Base-by-base conservation (phyloP, 352 stramenopile species). In the Pythium rishiriense region DNA sequence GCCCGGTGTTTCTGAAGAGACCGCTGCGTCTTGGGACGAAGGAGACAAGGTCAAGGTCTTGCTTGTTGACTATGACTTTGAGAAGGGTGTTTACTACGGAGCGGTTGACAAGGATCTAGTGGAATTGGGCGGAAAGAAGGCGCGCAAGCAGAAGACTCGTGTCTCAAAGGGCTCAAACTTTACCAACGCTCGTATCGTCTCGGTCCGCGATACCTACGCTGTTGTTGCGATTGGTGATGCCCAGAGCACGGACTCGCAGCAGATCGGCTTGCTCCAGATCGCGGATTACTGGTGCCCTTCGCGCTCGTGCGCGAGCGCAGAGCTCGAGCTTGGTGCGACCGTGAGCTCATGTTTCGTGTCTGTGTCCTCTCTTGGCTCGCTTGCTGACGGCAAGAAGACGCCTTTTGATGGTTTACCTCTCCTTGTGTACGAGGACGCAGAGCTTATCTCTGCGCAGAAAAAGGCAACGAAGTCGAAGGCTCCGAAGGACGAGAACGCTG, bases 21-120 rank as follows among this genome's bases (percentile, higher is more conserved):
- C 76, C 19, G 67, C 70, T 6, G 68, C 50, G 9, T 51, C 69
- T 24, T 90, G 76, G 75, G 69, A 81, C 49, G 82, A 93, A 68
- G 81, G 80, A 35, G 72, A 87, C 54, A 72, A 58, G 35, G 73
- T 91, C 29, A 93, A 94, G 76, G 42, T 96, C 45, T 58, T 90
- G 15, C 72, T 95, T 3, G 83, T 88, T 1, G 85, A 96, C 70
- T 96, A 89, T 65, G 87, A 96, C 62, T 90, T 90, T 48, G 88
- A 87, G 28, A 96, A 95, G 75, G 75, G 76, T 42, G 78, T 96
- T 37, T 96, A 85, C 66, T 94, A 85, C 46, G 88, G 74, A 11
- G 58, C 69, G 24, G 64, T 76, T 12, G 75, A 83, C 31, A 62
- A 64, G 3, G 55, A 59, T n/a, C 69, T 94, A 9, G 83, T 91